Conservation (phyloP, 225 moss, liverwort and hornwort genomes). For the Rhytidiadelphus loreus region DNA sequence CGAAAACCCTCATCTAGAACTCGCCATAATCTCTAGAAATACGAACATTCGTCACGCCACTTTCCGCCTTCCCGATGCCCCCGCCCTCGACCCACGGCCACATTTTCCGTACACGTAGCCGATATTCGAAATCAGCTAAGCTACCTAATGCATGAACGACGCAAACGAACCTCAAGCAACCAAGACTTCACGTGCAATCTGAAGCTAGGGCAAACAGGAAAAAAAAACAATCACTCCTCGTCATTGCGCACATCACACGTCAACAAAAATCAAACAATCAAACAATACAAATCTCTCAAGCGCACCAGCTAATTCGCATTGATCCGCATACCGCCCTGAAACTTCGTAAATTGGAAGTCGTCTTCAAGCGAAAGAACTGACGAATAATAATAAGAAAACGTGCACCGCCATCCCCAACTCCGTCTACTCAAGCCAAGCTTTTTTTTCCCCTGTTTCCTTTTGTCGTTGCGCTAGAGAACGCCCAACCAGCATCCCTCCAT, state of each 20-base stretch:
- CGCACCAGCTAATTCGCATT: not conserved
- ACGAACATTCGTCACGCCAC: not conserved
- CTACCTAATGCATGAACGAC: constrained; percentile 5
- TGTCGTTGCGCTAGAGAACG: not conserved
- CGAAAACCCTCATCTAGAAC: not conserved
- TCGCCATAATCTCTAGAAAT: not conserved
- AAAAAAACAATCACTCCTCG: not conserved
- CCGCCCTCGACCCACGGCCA: not conserved
- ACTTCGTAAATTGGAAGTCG: not conserved
- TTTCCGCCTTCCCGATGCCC: not conserved
- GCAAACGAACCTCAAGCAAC: not conserved
- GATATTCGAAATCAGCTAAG: not conserved
- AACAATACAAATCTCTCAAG: not conserved
- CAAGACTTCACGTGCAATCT: constrained; percentile 20
- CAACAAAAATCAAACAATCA: not conserved
- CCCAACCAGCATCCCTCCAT: not conserved
- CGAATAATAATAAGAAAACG: not conserved
- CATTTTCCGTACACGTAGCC: not conserved
- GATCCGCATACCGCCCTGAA: not conserved
- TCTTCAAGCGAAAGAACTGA: not conserved
- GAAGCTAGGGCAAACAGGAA: constrained; percentile 4
- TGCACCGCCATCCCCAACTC: not conserved
- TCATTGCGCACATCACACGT: not conserved
- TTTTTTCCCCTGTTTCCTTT: not conserved
- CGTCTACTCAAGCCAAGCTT: not conserved